Evolutionary conservation across 768 basidiomycete genomes (phyloP), one percentile per base, ranked within the genome.

Genomic region (Collybia sordida): DNA sequence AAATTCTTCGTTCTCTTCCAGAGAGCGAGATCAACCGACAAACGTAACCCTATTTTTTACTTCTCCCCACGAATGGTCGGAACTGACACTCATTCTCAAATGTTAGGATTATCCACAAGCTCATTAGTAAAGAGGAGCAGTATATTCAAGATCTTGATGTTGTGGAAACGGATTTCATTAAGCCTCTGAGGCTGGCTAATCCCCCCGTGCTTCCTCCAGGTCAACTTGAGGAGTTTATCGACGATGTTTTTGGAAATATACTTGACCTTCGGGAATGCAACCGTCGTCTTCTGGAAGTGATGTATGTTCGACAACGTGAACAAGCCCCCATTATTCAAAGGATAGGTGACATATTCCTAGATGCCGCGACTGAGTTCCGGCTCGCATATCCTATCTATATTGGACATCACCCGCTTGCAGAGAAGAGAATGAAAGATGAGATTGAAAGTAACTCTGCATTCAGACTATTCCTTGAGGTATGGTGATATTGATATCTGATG

Each of bases 241-340:
- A 91, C 38, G 87, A 91, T 27, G 86, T 95, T 3, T 95, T 98
- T 55, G 85, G 89, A 43, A 97, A 97, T 63, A 84, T 95, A 35
- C 74, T 88, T 4, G 90, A 92, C 53, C 72, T 98, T n/a, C 81
- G 90, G 15, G 88, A 90, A 63, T 87, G 89, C 61, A 92, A 89
- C 59, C 78, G 83, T 24, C 78, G 84, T 9, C 74, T 97, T n/a
- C 76, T 98, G 14, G 91, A 95, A 59, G 81, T 88, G 3, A 80
- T 98, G 70, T 83, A 86, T 57, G 86, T 93, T 36, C 83, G 93
- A 24, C 93, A 98, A 63, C 86, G 70, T 54, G 93, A 97, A 62
- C 87, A 94, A 53, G 81, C 79, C 0, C 87, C 89, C 0, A 79
- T 97, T 45, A 90, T 98, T 28, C 79, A 84, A 53, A 78, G 80